Percentiles rank a stretch among this genome's conserved stretches.
phyloP scores from a whole-genome alignment of 345 rosid genomes.

The Lepidium africanum region DNA sequence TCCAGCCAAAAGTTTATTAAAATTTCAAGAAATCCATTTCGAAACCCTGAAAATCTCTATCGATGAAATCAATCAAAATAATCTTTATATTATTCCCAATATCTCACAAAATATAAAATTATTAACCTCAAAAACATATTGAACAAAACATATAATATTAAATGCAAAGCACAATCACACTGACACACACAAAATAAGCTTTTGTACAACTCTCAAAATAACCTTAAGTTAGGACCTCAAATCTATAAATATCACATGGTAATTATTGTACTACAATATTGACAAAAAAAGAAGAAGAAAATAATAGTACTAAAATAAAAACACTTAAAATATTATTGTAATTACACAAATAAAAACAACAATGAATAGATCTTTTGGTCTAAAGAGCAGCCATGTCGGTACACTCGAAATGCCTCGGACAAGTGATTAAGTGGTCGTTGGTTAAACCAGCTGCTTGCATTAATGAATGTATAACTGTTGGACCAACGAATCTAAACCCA shows the following conservation, averaged over 20 bases:
- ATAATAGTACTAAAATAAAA: not conserved
- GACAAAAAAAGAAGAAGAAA: not conserved
- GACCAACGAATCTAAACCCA: conserved; percentile 59
- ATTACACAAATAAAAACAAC: conserved; percentile 6
- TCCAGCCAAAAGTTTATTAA: too few relatives aligned
- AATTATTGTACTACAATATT: not conserved
- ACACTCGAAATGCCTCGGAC: conserved; percentile 54
- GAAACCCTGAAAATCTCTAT: too few relatives aligned
- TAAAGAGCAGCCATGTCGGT: conserved; percentile 22
- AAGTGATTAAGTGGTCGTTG: conserved; percentile 55
- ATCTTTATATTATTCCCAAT: conserved; percentile 13
- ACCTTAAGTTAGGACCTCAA: conserved; percentile 27
- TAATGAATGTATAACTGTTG: conserved; percentile 53
- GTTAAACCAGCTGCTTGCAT: conserved; percentile 68
- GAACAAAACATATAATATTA: conserved; percentile 8
- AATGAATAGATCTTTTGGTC: not conserved
- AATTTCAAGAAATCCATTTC: too few relatives aligned
- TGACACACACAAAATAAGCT: not conserved
- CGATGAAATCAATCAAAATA: too few relatives aligned
- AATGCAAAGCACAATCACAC: conserved; percentile 10
- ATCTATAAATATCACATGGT: conserved; percentile 26
- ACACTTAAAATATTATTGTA: conserved; percentile 1
- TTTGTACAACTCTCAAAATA: conserved; percentile 15
- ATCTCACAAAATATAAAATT: conserved; percentile 1
- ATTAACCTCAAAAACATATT: conserved; percentile 4